phyloP scores from a whole-genome alignment of 1,284 basidiomycete genomes.

The Ustilago shanxiensis region DNA sequence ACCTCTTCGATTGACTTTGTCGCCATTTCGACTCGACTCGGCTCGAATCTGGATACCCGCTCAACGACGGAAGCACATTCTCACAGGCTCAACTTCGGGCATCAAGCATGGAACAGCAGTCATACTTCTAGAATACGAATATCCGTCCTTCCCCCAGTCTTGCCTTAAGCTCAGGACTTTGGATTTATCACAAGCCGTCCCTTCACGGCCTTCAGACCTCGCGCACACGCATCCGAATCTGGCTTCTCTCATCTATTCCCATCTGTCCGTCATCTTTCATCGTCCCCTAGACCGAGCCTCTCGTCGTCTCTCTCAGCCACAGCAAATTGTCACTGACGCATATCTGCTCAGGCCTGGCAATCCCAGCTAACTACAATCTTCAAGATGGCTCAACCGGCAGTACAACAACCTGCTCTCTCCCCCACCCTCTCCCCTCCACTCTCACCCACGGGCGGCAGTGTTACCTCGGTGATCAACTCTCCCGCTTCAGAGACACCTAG shows the following conservation, averaged over 20 bases:
- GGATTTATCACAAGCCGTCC: conserved; percentile 1
- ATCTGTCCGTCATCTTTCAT: neutral
- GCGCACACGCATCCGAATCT: neutral
- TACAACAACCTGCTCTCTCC: conserved; percentile 37
- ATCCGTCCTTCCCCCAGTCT: neutral
- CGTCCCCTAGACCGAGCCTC: neutral
- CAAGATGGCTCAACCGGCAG: conserved; percentile 41
- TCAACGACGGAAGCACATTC: neutral
- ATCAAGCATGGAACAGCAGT: neutral
- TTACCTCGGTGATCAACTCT: conserved; percentile 18
- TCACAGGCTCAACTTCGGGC: neutral
- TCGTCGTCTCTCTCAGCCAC: neutral
- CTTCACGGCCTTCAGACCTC: conserved; percentile 3
- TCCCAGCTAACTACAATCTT: neutral
- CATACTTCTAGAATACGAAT: conserved; percentile 2
- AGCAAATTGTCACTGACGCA: neutral
- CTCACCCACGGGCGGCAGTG: conserved; percentile 20
- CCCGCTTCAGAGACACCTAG: conserved; percentile 9
- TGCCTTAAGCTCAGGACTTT: conserved; percentile 8
- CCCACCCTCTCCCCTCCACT: conserved; percentile 40
- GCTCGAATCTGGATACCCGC: neutral
- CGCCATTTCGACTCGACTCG: no score
- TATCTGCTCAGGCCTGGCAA: neutral
- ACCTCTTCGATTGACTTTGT: no score
- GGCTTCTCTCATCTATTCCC: neutral